phyloP scores from a whole-genome alignment of 169 alveolate species.

The Plasmodium ovale region DNA sequence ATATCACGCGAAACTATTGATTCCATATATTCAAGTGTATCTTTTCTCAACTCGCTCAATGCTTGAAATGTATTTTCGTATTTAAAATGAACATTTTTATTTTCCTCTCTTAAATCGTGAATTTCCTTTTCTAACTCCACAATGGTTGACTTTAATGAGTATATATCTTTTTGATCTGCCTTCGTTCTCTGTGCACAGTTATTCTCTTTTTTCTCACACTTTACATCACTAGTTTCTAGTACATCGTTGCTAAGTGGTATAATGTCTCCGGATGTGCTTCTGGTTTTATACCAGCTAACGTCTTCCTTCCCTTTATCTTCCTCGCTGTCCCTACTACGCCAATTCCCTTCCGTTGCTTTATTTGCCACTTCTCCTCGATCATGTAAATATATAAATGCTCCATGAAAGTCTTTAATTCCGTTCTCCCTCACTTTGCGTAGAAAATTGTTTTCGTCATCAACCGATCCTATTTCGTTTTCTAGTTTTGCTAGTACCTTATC shows the following conservation, averaged over 20 bases:
- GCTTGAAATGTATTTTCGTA: constrained; percentile 74
- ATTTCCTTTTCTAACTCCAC: constrained; percentile 72
- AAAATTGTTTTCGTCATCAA: constrained; percentile 60
- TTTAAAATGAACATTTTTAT: constrained; percentile 71
- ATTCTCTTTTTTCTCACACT: neutral
- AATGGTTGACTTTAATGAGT: constrained; percentile 42
- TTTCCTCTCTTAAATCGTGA: constrained; percentile 62
- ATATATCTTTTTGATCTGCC: constrained; percentile 30
- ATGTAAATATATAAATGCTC: constrained; percentile 50
- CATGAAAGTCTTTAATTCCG: constrained; percentile 43
- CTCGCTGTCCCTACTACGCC: neutral
- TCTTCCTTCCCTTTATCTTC: constrained; percentile 5
- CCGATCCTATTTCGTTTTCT: constrained; percentile 70
- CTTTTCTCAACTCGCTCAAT: constrained; percentile 72
- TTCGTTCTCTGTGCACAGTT: neutral
- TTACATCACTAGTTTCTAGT: neutral
- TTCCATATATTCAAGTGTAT: constrained; percentile 76
- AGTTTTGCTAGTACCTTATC: constrained; percentile 66
- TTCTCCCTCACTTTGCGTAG: constrained; percentile 47
- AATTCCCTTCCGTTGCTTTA: neutral
- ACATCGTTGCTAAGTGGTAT: neutral
- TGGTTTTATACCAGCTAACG: constrained; percentile 27
- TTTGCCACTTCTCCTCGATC: neutral
- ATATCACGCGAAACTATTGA: constrained; percentile 75
- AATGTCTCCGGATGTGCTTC: constrained; percentile 6